Conservation (phyloP, 192 early-diverging fungal genomes). For the Dimargaris xerosporica region DNA sequence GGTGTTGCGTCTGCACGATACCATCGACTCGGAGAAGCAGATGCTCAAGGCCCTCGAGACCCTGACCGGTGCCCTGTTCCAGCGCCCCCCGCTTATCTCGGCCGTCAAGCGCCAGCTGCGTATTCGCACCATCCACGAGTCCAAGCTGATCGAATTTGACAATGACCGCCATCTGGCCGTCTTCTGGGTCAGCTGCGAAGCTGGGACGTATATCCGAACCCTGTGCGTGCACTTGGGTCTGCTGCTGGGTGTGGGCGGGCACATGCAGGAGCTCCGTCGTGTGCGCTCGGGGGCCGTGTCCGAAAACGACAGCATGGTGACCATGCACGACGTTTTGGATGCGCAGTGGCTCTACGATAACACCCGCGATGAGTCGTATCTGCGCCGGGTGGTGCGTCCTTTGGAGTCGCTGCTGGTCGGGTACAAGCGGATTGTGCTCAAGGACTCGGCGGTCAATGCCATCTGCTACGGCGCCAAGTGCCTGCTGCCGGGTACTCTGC, state of each 20-base stretch:
- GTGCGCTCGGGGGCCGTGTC: constrained; percentile 84
- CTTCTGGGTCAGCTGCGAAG: constrained; percentile 98
- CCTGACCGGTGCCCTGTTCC: constrained; percentile 95
- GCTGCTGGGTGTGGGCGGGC: constrained; percentile 86
- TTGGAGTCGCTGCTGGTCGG: constrained; percentile 83
- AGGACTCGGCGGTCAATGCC: constrained; percentile 96
- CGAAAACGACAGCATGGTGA: constrained; percentile 90
- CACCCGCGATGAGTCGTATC: constrained; percentile 93
- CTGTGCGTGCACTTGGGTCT: constrained; percentile 96
- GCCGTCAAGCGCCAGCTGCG: constrained; percentile 99
- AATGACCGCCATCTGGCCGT: constrained; percentile 91
- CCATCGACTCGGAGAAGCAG: constrained; percentile 79
- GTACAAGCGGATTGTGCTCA: constrained; percentile 97
- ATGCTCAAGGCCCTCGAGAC: constrained; percentile 79
- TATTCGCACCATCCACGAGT: constrained; percentile 96
- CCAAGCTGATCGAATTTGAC: constrained; percentile 92
- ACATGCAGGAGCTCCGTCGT: constrained; percentile 98
- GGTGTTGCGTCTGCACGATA: constrained; percentile 88
- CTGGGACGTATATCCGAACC: constrained; percentile 99
- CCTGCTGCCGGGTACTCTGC: constrained; percentile 94
- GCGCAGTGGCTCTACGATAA: constrained; percentile 98
- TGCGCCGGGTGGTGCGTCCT: constrained; percentile 83
- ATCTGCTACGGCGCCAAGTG: constrained; percentile 99
- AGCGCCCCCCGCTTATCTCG: constrained; percentile 95
- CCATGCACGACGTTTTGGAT: constrained; percentile 98